phyloP scores from a whole-genome alignment of 2,329 filamentous ascomycete species.

The Diaporthe longicolla region DNA sequence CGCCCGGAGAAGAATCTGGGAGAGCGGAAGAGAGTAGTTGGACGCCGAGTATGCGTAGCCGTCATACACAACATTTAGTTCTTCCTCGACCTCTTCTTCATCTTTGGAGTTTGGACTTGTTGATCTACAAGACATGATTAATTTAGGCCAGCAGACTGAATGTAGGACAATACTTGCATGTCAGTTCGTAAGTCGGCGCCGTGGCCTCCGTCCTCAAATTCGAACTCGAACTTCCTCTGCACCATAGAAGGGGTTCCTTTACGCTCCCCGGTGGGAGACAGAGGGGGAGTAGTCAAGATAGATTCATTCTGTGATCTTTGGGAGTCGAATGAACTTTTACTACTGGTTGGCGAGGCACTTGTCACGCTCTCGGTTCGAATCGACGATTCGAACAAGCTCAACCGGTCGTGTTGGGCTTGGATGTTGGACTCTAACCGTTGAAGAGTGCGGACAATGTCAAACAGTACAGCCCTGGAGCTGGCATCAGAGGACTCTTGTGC shows the following conservation, averaged over 20 bases:
- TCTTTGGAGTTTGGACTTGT: conserved; percentile 6
- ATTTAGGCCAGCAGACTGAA: conserved; percentile 3
- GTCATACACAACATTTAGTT: conserved; percentile 14
- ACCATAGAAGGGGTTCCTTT: conserved; percentile 15
- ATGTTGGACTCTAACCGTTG: conserved; percentile 18
- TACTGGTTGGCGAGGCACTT: not conserved
- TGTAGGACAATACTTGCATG: conserved; percentile 1
- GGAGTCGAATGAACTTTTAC: conserved; percentile 16
- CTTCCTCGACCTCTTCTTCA: conserved; percentile 16
- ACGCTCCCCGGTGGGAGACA: not conserved
- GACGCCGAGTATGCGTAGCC: conserved; percentile 16
- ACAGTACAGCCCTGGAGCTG: conserved; percentile 11
- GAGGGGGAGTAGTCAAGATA: not conserved
- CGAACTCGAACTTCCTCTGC: conserved; percentile 18
- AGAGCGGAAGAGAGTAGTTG: conserved; percentile 15
- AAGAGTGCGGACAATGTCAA: conserved; percentile 18
- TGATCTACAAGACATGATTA: conserved; percentile 21
- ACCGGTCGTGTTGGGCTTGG: conserved; percentile 13
- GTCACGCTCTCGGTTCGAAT: conserved; percentile 17
- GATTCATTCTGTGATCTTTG: conserved; percentile 11
- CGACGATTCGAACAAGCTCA: conserved; percentile 14
- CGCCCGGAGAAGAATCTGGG: conserved; percentile 18
- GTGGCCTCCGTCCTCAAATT: not conserved
- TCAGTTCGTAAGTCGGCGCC: not conserved
- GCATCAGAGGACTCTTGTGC: conserved; percentile 6